Percentiles rank a stretch among this genome's conserved stretches.
phyloP scores from a whole-genome alignment of 1,284 basidiomycete species.

The Amylostereum areolatum region DNA sequence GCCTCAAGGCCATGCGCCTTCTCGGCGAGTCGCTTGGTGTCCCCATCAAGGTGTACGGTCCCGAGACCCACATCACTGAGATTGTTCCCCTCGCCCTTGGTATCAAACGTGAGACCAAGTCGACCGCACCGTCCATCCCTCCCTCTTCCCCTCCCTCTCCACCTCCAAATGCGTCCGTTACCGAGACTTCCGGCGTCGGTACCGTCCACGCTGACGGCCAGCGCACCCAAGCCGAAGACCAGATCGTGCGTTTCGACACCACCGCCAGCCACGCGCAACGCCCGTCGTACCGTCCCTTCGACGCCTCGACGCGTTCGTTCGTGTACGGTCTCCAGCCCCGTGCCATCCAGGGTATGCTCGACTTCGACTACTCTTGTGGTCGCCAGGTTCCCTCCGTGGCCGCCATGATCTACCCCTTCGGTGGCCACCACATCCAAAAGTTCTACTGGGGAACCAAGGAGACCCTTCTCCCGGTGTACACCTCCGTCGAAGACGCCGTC shows the following conservation, averaged over 20 bases:
- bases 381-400: slow-evolving; percentile 91
- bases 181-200: slow-evolving; percentile 45
- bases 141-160: slow-evolving; percentile 29
- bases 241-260: slow-evolving; percentile 83
- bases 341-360: slow-evolving; percentile 99
- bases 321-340: slow-evolving; percentile 98
- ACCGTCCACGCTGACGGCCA: slow-evolving; percentile 75
- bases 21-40: slow-evolving; percentile 97
- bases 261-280: slow-evolving; percentile 38
- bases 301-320: slow-evolving; percentile 88
- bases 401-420: slow-evolving; percentile 99
- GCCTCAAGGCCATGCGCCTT: slow-evolving; percentile 97
- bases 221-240: slow-evolving; percentile 81
- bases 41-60: slow-evolving; percentile 95
- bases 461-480: slow-evolving; percentile 97
- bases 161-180: slow-evolving; percentile 26
- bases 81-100: slow-evolving; percentile 97
- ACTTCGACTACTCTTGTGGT: slow-evolving; percentile 99
- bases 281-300: slow-evolving; percentile 86
- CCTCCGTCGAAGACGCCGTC: slow-evolving; percentile 86
- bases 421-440: slow-evolving; percentile 99
- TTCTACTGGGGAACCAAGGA: slow-evolving; percentile 99
- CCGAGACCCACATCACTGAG: slow-evolving; percentile 97
- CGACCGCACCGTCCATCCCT: slow-evolving; percentile 31
- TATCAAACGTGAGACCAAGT: slow-evolving; percentile 46